phyloP scores from a whole-genome alignment of 1,284 basidiomycete genomes.

The Pyrrhoderma noxium region DNA sequence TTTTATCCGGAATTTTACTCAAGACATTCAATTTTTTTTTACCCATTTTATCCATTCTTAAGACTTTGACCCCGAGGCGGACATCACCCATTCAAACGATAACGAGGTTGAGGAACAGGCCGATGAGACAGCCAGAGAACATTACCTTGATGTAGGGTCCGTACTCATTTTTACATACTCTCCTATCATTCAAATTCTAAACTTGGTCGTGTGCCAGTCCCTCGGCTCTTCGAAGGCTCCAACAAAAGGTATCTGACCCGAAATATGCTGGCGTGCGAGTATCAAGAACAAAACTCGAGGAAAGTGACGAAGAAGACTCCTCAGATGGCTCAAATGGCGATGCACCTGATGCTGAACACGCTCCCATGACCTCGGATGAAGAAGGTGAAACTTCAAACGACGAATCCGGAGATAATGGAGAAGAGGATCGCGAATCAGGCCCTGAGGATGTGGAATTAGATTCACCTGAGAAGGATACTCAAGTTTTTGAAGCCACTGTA shows the following conservation, averaged over 20 bases:
- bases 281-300: constrained; percentile 47
- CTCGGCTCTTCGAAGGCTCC: constrained; percentile 52
- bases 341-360: constrained; percentile 1
- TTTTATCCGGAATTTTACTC: background rate
- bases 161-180: background rate
- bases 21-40: background rate
- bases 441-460: background rate
- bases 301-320: constrained; percentile 22
- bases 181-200: constrained; percentile 6
- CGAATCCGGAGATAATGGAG: constrained; percentile 18
- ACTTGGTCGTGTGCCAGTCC: constrained; percentile 40
- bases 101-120: constrained; percentile 16
- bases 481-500: background rate
- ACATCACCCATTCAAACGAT: constrained; percentile 17
- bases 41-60: constrained; percentile 2
- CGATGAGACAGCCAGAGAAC: constrained; percentile 46
- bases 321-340: background rate
- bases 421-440: background rate
- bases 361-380: constrained; percentile 16
- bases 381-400: constrained; percentile 20
- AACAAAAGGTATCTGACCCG: constrained; percentile 54
- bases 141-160: constrained; percentile 81
- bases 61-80: constrained; percentile 77
- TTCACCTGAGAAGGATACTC: background rate
- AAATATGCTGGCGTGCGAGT: constrained; percentile 71